Percentiles rank a stretch among this genome's conserved stretches.
These are phyloP conservation scores for Crithidia fasciculata DNA, from an alignment of 208 protist genomes.

Conservation along the genomic window DNA sequence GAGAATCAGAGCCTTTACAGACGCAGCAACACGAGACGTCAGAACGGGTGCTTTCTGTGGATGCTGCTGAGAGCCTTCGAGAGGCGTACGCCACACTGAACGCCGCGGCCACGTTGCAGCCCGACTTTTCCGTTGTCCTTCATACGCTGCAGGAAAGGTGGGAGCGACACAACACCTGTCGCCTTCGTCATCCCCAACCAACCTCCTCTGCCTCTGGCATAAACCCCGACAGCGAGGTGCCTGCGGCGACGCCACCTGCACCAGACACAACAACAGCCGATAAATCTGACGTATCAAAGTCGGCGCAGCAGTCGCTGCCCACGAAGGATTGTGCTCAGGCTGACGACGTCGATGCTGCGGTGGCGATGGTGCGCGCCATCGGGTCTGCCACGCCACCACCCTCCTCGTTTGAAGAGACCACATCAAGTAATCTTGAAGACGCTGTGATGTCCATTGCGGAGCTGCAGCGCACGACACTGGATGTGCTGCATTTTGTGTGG, in stretches of 20 bases:
- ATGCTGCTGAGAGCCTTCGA: too few species aligned
- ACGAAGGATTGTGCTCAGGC: too few species aligned
- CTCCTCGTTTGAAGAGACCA: too few species aligned
- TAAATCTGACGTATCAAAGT: too few species aligned
- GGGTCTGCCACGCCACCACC: not conserved
- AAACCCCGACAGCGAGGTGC: not conserved
- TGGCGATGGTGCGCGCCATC: slow-evolving; percentile 11
- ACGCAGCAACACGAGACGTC: too few species aligned
- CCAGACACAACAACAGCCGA: too few species aligned
- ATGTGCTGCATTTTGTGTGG: slow-evolving; percentile 25
- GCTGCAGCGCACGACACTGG: slow-evolving; percentile 5
- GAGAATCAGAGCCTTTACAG: too few species aligned
- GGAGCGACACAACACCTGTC: slow-evolving; percentile 8
- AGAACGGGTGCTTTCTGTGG: too few species aligned
- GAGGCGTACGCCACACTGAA: not conserved
- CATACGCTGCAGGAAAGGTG: not conserved
- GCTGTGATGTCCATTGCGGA: not conserved
- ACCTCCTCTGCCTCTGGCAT: too few species aligned
- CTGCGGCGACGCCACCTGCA: not conserved
- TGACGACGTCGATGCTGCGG: not conserved
- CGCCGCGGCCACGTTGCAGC: slow-evolving; percentile 1
- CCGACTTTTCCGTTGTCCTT: not conserved
- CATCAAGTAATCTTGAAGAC: too few species aligned
- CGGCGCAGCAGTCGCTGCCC: too few species aligned
- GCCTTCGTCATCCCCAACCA: not conserved